Evolutionary conservation across 345 rosid genomes (phyloP).

Genomic region (Bruguiera sexangula): DNA sequence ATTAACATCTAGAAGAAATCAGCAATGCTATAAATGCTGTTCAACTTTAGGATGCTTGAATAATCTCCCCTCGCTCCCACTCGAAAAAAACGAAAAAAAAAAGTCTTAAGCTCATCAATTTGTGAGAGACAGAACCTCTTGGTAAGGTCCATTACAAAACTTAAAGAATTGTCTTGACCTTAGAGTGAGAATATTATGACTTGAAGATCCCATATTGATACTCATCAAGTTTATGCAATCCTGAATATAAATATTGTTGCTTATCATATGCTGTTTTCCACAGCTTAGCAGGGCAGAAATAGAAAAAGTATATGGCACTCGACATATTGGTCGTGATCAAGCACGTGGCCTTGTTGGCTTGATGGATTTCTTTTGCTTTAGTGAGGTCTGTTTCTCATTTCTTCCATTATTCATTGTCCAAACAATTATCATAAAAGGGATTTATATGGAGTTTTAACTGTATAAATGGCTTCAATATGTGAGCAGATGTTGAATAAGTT

Average conservation of each 20-base stretch:
- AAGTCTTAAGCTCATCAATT: too few species aligned
- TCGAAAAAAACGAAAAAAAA: too few species aligned
- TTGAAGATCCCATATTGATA: too few species aligned
- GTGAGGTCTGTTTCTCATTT: conserved; percentile 58
- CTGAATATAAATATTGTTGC: not conserved
- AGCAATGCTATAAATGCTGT: too few species aligned
- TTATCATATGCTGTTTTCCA: conserved; percentile 18
- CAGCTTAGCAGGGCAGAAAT: conserved; percentile 73
- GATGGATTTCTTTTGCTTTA: conserved; percentile 99
- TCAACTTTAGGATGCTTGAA: too few species aligned
- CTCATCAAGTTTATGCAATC: not conserved
- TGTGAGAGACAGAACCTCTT: too few species aligned
- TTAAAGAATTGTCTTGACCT: not conserved
- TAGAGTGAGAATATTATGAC: not conserved
- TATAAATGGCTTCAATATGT: not conserved
- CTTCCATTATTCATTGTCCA: not conserved
- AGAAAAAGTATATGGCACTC: conserved; percentile 66
- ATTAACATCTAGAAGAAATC: too few species aligned
- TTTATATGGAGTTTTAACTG: not conserved
- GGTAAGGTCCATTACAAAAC: too few species aligned
- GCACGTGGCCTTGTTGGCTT: conserved; percentile 84
- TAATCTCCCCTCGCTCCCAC: too few species aligned
- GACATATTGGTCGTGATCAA: conserved; percentile 92
- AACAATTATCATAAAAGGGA: not conserved
- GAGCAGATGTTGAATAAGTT: not conserved